Percentiles rank a stretch among this genome's conserved stretches.
Evolutionary conservation across 495 filamentous ascomycete species (phyloP).

Genomic region (Penicillium turbatum): DNA sequence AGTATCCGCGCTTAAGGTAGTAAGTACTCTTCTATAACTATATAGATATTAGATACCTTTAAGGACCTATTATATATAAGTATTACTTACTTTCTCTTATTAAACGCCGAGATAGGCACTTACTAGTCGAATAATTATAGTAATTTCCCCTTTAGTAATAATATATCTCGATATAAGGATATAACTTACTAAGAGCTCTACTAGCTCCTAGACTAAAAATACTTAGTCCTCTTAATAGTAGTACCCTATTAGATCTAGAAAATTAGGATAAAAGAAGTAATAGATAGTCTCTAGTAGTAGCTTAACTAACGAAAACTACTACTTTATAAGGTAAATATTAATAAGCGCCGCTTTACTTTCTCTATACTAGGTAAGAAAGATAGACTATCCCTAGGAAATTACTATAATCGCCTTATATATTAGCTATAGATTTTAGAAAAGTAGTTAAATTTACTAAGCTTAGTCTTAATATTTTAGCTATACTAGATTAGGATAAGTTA

Average conservation of each 20-base stretch:
- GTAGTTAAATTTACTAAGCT: neutral
- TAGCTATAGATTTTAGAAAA: neutral
- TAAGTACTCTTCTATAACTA: too few species aligned
- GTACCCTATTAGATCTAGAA: neutral
- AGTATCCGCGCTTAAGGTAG: too few species aligned
- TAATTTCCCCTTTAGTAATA: slow-evolving; percentile 2
- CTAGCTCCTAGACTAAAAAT: slow-evolving; percentile 5
- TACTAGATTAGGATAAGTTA: neutral
- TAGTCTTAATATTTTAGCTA: neutral
- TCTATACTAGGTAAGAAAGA: neutral
- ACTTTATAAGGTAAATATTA: neutral
- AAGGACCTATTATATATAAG: neutral
- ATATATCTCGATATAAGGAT: slow-evolving; percentile 1
- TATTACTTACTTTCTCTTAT: neutral
- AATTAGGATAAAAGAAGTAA: neutral
- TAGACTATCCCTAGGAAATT: neutral
- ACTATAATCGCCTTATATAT: neutral
- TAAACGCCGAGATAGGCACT: neutral
- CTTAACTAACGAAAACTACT: neutral
- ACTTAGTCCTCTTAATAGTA: neutral
- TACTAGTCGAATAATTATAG: slow-evolving; percentile 4
- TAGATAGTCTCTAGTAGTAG: neutral
- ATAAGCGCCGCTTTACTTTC: slow-evolving; percentile 1
- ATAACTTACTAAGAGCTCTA: slow-evolving; percentile 4
- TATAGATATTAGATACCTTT: too few species aligned